Evolutionary conservation across 768 basidiomycete genomes (phyloP), one percentile per base, ranked within the genome.

Genomic region (Psilocybe subaeruginosa): DNA sequence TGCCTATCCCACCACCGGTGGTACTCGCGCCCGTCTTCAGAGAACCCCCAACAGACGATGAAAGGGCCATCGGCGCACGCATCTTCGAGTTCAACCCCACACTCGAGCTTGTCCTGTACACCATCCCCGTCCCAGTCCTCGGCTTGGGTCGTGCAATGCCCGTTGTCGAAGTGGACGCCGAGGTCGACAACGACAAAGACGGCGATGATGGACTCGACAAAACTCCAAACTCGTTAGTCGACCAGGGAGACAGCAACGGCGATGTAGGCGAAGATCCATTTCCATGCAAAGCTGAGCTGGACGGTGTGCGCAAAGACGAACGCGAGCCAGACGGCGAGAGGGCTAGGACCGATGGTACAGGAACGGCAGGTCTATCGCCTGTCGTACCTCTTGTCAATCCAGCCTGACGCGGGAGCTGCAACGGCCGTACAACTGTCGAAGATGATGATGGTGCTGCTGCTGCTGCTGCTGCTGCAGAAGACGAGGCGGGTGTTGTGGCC

Each of bases 81-180:
- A 69, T 67, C 35, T 63, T 64, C 27, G 51, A 53, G 66, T 61
- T 17, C 51, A 43, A 3, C 60, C 48, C 45, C 59, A 62, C 27
- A 46, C 43, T n/a, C 74, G 73, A 47, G 49, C 71, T 74, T 39
- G 76, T 83, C 48, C 83, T 78, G 67, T 90, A 90, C 39, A 77
- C 73, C 88, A 90, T 90, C n/a, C 88, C 88, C 9, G 88, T 87
- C 5, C 88, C 88, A 8, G 83, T 89, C 30, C 88, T 73, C 8
- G 88, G 87, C 63, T 75, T 82, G 17, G 84, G 85, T 73, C 52
- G 35, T 12, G 54, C 54, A 14, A 65, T 60, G 3, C 41, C 59
- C 51, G 53, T 23, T 41, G 46, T 43, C 31, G n/a, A 48, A 16
- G 56, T 58, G 16, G 66, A 51, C 48, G 45, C 31, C 19, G 56